These are phyloP conservation scores for Phytophthora sp. DNA, from an alignment of 352 stramenopile species.

Conservation along the genomic window DNA sequence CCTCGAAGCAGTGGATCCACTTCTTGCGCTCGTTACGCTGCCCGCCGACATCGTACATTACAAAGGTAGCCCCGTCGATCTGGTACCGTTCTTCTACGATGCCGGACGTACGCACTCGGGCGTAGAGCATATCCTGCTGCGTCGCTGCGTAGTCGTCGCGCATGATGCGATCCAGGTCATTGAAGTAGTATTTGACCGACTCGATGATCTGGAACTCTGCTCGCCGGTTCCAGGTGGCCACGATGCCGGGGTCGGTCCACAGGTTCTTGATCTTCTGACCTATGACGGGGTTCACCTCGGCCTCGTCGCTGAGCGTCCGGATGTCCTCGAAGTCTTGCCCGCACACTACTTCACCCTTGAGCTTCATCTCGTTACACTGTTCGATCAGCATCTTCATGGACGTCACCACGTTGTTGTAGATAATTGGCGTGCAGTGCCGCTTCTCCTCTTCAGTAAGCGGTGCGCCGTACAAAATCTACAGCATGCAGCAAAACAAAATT, in stretches of 20 bases:
- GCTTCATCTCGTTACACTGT: constrained; percentile 83
- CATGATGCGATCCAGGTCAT: constrained; percentile 95
- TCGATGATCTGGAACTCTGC: constrained; percentile 97
- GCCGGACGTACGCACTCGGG: constrained; percentile 94
- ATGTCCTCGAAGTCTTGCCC: constrained; percentile 85
- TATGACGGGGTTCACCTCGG: constrained; percentile 90
- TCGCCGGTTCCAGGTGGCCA: constrained; percentile 91
- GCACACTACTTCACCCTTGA: constrained; percentile 79
- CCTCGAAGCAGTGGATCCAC: constrained; percentile 98
- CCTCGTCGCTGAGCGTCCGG: constrained; percentile 78
- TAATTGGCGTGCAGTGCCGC: constrained; percentile 85
- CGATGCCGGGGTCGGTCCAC: constrained; percentile 92
- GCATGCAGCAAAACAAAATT: constrained; percentile 4
- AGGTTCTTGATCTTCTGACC: constrained; percentile 94
- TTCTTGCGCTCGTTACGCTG: constrained; percentile 97
- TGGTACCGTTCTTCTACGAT: constrained; percentile 96
- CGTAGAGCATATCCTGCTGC: constrained; percentile 96
- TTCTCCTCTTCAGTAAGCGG: constrained; percentile 89
- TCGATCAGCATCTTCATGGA: constrained; percentile 93
- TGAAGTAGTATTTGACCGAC: constrained; percentile 97
- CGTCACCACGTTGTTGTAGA: constrained; percentile 92
- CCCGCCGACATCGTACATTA: constrained; percentile 97
- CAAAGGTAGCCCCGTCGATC: constrained; percentile 95
- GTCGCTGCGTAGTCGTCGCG: constrained; percentile 92
- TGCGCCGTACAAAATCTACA: constrained; percentile 88